Evolutionary conservation across 2,329 filamentous ascomycete species (phyloP).

Genomic region (Ceratocystis papillata): DNA sequence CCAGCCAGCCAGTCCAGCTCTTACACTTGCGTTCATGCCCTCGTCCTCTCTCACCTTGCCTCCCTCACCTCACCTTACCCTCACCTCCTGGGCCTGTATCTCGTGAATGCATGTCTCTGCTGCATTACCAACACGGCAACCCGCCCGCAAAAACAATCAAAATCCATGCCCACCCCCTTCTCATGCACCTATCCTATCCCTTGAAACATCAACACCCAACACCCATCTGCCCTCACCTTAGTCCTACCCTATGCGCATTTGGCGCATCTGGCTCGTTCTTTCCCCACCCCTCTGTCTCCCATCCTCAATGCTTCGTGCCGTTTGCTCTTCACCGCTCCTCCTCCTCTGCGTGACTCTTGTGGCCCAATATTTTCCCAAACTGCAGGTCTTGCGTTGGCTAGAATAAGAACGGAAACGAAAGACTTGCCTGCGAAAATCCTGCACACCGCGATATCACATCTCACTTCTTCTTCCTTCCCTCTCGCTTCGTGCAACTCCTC

Average conservation of each 20-base stretch:
- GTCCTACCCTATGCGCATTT: neutral
- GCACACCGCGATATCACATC: conserved; percentile 7
- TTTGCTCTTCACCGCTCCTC: neutral
- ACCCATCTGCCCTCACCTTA: neutral
- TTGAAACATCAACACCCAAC: neutral
- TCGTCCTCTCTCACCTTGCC: too few relatives aligned
- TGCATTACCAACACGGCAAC: neutral
- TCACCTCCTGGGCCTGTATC: neutral
- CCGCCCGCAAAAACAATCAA: neutral
- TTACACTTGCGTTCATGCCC: too few relatives aligned
- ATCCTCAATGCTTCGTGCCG: conserved; percentile 8
- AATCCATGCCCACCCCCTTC: neutral
- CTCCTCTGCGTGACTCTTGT: neutral
- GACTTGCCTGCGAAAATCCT: neutral
- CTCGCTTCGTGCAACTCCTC: neutral
- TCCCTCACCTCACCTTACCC: too few relatives aligned
- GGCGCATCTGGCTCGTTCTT: neutral
- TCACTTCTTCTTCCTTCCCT: conserved; percentile 1
- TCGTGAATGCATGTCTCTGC: neutral
- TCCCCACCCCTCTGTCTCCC: neutral
- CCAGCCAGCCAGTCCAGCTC: too few relatives aligned
- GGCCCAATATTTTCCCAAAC: neutral
- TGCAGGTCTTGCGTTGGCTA: conserved; percentile 5
- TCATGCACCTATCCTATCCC: neutral
- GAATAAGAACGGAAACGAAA: neutral